Percentiles rank a stretch among this genome's conserved stretches.
Conservation (phyloP, 1,284 basidiomycete species). For the Mycosarcoma maydis region DNA sequence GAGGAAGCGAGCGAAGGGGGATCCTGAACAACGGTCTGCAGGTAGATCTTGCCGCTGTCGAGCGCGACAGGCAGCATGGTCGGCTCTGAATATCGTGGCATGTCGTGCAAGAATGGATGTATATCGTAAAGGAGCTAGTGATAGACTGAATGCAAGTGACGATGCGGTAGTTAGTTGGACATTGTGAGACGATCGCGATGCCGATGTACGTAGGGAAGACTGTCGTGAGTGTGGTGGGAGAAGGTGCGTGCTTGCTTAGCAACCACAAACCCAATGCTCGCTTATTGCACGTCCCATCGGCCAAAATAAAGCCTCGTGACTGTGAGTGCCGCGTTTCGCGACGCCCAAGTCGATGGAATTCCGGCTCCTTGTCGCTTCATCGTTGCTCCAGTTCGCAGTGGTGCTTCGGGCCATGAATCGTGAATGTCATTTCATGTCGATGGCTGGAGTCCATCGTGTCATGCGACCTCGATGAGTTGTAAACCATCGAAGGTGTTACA, state of each 20-base stretch:
- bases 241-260: too few species aligned
- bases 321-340: too few species aligned
- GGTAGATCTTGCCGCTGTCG: conserved; percentile 31
- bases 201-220: too few species aligned
- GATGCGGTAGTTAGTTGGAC: conserved; percentile 3
- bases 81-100: conserved; percentile 33
- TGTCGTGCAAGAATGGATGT: neutral
- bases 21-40: conserved; percentile 36
- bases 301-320: neutral
- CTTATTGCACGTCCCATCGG: neutral
- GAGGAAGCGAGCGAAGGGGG: conserved; percentile 13
- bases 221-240: neutral
- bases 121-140: neutral
- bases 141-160: neutral
- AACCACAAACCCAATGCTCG: too few species aligned
- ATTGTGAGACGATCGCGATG: neutral
- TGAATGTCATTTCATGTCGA: neutral
- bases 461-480: too few species aligned
- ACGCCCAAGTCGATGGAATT: conserved; percentile 14
- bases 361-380: neutral
- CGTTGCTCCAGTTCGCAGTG: too few species aligned
- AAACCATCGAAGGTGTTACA: too few species aligned
- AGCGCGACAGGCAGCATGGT: conserved; percentile 26
- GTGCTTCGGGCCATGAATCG: too few species aligned
- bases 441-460: neutral